phyloP scores from a whole-genome alignment of 352 stramenopile genomes.

The Globisporangium nagaii region DNA sequence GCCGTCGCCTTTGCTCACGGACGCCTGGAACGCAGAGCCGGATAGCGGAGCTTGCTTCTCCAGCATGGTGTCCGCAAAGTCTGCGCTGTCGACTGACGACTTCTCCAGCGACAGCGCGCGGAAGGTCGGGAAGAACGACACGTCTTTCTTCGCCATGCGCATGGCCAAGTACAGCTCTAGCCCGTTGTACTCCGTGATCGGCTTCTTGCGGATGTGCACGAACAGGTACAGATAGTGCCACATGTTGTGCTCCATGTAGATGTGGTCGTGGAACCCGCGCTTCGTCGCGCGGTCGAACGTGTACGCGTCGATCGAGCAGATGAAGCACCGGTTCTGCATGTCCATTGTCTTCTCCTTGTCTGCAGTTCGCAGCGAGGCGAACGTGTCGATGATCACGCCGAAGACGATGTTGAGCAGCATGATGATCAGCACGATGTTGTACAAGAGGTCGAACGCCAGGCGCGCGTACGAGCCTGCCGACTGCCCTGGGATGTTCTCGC shows the following conservation, averaged over 20 bases:
- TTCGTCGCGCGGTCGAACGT: conserved; percentile 67
- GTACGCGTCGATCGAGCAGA: conserved; percentile 78
- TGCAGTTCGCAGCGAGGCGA: conserved; percentile 56
- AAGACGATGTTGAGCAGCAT: conserved; percentile 78
- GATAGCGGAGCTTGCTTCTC: conserved; percentile 7
- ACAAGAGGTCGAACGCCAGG: conserved; percentile 56
- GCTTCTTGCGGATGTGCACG: conserved; percentile 76
- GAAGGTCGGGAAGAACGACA: conserved; percentile 72
- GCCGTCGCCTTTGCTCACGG: neutral
- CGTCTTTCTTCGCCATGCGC: conserved; percentile 68
- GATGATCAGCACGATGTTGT: conserved; percentile 67
- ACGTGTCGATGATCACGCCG: conserved; percentile 78
- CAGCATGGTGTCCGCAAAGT: neutral
- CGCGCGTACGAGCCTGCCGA: conserved; percentile 40
- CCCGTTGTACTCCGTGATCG: conserved; percentile 71
- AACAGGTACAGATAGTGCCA: conserved; percentile 81
- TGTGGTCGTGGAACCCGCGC: conserved; percentile 67
- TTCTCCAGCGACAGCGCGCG: conserved; percentile 49
- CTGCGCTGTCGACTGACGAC: neutral
- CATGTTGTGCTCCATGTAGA: conserved; percentile 75
- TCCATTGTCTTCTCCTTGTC: conserved; percentile 65
- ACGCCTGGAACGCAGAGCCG: neutral
- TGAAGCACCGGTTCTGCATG: conserved; percentile 71
- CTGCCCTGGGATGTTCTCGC: conserved; percentile 26
- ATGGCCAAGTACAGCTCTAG: conserved; percentile 79